A percentile compares a stretch with the other conserved stretches of the same genome.
phyloP scores from a whole-genome alignment of 2,329 filamentous ascomycete species.

The Trichoderma harzianum region DNA sequence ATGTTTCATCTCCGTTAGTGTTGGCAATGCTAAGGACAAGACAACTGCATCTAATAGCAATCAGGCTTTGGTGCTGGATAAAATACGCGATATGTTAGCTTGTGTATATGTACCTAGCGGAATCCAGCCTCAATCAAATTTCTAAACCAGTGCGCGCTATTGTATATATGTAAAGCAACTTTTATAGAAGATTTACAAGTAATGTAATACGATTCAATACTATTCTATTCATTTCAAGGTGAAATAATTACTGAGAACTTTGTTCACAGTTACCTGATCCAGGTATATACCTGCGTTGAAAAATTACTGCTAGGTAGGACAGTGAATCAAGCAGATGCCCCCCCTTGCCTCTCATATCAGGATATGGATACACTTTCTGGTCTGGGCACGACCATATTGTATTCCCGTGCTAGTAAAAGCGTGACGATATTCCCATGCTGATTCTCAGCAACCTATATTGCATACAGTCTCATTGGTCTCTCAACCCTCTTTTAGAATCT shows the following conservation, averaged over 20 bases:
- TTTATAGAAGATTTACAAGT: background rate
- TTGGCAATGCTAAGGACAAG: conserved; percentile 60
- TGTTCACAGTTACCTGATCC: background rate
- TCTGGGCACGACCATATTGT: too few species aligned
- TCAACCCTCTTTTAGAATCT: background rate
- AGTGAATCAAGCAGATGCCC: background rate
- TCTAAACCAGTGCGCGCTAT: background rate
- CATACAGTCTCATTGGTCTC: background rate
- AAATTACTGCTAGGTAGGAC: background rate
- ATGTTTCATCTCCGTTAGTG: conserved; percentile 62
- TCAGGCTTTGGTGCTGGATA: conserved; percentile 32
- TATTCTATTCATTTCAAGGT: background rate
- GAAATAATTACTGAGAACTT: background rate
- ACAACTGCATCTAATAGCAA: conserved; percentile 41
- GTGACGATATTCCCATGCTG: too few species aligned
- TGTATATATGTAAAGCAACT: background rate
- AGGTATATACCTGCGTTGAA: background rate
- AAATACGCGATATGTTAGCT: conserved; percentile 31
- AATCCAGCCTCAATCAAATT: background rate
- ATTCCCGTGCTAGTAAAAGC: too few species aligned
- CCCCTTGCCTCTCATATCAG: too few species aligned
- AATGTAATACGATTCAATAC: background rate
- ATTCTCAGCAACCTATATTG: too few species aligned
- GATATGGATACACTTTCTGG: too few species aligned
- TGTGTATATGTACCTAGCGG: conserved; percentile 29